Evolutionary conservation across 192 early-diverging fungal genomes (phyloP), one percentile per base, ranked within the genome.

Genomic region (Coemansia sp.): DNA sequence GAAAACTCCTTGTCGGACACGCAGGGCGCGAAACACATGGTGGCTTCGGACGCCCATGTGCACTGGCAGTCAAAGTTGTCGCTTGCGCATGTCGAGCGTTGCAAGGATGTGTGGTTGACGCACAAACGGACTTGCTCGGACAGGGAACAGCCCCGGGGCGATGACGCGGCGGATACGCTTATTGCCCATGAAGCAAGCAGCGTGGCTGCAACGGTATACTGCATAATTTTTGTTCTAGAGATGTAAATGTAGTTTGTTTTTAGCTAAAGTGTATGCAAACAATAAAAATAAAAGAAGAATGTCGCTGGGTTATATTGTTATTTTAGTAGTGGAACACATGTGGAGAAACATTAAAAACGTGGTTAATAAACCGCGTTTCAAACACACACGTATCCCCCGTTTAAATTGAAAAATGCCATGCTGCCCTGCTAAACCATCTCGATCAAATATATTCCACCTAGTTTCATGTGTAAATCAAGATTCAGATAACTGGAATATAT

Each of bases 51-150:
- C 2, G 78, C 78, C 78, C 78, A 80, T 0, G 59, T 72, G 37
- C 78, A 80, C 51, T 80, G 78, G 63, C 78, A 80, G 68, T 80
- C 78, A 11, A 75, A 53, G 57, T 80, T 72, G 52, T 80, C 78
- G 58, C 64, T 52, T 7, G 59, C 61, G 59, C 78, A 80, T 4
- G 72, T 72, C 2, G 72, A 65, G 4, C 69, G 65, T 9, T 81
- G 78, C 78, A 81, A 75, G 0, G 66, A 61, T 3, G 72, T 52
- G 64, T 81, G 78, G 69, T 75, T 81, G 24, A 68, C 73, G 58
- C 78, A 81, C 7, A 75, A 69, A 17, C 64, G 63, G 10, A 81
- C 78, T 63, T 81, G 78, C 8, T 73, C 78, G 9, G 69, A 52
- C 7, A 81, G 57, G 2, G 78, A 45, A 54, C 78, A 81, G 1